Evolutionary conservation across 148 eudicot genomes (phyloP).

Genomic region (Pharnaceum exiguum): DNA sequence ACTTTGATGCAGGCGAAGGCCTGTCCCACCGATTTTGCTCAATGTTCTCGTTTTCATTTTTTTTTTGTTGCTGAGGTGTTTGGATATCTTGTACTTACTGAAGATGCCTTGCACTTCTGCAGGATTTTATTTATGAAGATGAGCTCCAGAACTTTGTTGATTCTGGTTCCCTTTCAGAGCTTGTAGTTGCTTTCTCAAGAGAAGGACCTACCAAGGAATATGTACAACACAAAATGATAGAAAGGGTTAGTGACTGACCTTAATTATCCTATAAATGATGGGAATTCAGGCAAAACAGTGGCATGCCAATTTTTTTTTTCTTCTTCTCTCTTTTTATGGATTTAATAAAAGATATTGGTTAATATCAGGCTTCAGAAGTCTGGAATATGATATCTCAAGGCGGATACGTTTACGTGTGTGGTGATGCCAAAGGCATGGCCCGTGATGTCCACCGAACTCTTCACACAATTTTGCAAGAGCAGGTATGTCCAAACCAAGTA

Average conservation of each 20-base stretch:
- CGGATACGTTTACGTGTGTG: conserved; percentile 84
- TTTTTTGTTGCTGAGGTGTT: background rate
- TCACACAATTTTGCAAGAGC: conserved; percentile 86
- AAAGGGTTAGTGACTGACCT: conserved; percentile 46
- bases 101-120: background rate
- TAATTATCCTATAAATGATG: too few species aligned
- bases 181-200: conserved; percentile 87
- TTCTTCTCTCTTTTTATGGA: too few species aligned
- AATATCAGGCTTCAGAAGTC: conserved; percentile 38
- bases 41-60: background rate
- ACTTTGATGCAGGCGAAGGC: background rate
- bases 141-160: conserved; percentile 67
- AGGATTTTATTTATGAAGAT: conserved; percentile 91
- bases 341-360: too few species aligned
- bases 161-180: conserved; percentile 75
- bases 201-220: conserved; percentile 90
- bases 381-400: conserved; percentile 80
- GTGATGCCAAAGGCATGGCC: conserved; percentile 99
- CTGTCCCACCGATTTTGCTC: background rate
- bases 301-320: too few species aligned
- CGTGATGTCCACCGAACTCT: conserved; percentile 89
- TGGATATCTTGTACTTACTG: conserved; percentile 5
- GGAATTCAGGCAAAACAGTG: too few species aligned
- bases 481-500: conserved; percentile 60
- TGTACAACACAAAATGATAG: conserved; percentile 88